phyloP scores from a whole-genome alignment of 306 rosid genomes.

The Echinosophora koreensis region DNA sequence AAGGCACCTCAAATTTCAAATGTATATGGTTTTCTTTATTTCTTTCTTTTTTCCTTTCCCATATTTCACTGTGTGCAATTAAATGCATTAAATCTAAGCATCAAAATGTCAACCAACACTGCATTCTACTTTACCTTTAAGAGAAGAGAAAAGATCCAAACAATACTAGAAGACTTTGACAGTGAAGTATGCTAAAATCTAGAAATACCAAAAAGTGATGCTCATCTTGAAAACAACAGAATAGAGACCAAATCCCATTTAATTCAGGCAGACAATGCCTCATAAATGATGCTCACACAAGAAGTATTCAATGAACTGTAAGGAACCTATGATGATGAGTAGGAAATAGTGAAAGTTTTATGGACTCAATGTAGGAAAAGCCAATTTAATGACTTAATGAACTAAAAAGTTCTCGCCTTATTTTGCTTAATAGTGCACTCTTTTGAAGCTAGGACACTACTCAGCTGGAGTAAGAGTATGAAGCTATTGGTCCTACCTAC shows the following conservation, averaged over 20 bases:
- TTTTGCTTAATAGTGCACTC: slow-evolving; percentile 37
- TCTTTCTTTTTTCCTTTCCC: no score
- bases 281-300: slow-evolving; percentile 7
- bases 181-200: slow-evolving; percentile 14
- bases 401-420: slow-evolving; percentile 38
- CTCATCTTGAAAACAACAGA: neutral
- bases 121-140: neutral
- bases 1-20: neutral
- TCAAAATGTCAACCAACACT: neutral
- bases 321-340: no score
- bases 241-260: neutral
- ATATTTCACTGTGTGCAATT: neutral
- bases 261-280: neutral
- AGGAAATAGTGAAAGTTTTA: neutral
- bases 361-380: slow-evolving; percentile 21
- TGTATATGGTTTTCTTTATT: neutral
- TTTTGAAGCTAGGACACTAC: slow-evolving; percentile 28
- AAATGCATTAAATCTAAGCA: neutral
- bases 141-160: slow-evolving; percentile 3
- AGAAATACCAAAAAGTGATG: neutral
- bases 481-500: neutral
- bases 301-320: slow-evolving; percentile 17
- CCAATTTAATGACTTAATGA: slow-evolving; percentile 26
- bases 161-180: neutral
- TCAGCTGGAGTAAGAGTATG: slow-evolving; percentile 22